Conservation (phyloP, 148 eudicot genomes). For the Vaccinium macrocarpon region DNA sequence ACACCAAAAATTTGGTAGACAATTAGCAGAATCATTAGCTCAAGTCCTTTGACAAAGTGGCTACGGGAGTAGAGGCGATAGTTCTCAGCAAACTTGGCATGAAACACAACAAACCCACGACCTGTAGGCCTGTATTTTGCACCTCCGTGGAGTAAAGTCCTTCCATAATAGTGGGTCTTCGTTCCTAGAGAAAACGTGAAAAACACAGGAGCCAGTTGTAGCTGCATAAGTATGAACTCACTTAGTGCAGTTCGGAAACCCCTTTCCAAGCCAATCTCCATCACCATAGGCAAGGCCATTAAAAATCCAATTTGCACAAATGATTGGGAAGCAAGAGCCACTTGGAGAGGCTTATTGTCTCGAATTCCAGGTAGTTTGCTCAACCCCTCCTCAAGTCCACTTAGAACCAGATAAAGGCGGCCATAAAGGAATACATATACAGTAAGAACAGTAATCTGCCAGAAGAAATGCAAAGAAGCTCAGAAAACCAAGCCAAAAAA, state of each 20-base stretch:
- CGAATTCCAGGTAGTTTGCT: slow-evolving; percentile 48
- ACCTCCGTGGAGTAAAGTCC: slow-evolving; percentile 96
- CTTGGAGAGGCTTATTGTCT: slow-evolving; percentile 73
- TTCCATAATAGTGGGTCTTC: slow-evolving; percentile 92
- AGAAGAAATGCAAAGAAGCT: slow-evolving; percentile 14
- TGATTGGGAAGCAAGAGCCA: slow-evolving; percentile 96
- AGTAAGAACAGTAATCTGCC: slow-evolving; percentile 91
- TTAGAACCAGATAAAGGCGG: slow-evolving; percentile 89
- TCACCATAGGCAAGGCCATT: slow-evolving; percentile 99
- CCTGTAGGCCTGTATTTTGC: slow-evolving; percentile 94
- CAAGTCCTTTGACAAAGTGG: slow-evolving; percentile 97
- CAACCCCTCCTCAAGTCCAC: slow-evolving; percentile 87
- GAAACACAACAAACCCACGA: slow-evolving; percentile 97
- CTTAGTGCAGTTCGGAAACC: slow-evolving; percentile 92
- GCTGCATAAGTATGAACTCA: slow-evolving; percentile 84
- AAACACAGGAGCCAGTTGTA: slow-evolving; percentile 90
- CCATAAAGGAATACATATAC: slow-evolving; percentile 94
- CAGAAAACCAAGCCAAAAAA: background rate
- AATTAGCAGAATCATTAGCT: slow-evolving; percentile 84
- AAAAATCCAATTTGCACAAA: slow-evolving; percentile 94
- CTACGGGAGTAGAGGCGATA: slow-evolving; percentile 96
- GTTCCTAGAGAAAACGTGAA: slow-evolving; percentile 98
- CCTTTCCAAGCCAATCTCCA: slow-evolving; percentile 92
- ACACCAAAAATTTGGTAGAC: slow-evolving; percentile 87
- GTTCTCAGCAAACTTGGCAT: slow-evolving; percentile 98